Base-by-base conservation (phyloP, 192 early-diverging fungal genomes). In the Coemansia reversa region DNA sequence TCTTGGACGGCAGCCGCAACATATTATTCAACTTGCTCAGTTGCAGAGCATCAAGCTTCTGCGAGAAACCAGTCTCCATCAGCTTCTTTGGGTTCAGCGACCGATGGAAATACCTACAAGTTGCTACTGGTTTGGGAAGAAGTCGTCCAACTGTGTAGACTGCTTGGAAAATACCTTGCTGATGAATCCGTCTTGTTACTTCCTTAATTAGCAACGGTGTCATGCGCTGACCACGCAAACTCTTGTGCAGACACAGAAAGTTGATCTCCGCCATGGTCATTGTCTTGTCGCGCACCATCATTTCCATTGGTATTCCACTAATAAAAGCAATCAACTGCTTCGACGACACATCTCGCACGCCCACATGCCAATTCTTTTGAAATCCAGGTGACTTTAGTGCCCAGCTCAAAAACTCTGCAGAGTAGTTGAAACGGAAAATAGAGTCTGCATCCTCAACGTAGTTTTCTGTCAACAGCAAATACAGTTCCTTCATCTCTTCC, bases 371-470 rank as follows among this genome's bases (percentile, higher is more conserved):
- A 14, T 83, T 65, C 47, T 86, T 86, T 56, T 86, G 88, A 85
- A 90, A 96, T 2, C 93, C 93, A 4, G 97, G 97, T 49, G 97
- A 93, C 84, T 93, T 76, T 57, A 97, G 84, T 24, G 94, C 96
- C 97, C 97, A 99, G 67, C 90, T 86, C 55, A 99, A 82, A 67
- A 99, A 97, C 28, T 89, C 91, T 11, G 88, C 83, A 27, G 94
- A 91, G 79, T 99, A 99, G 67, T 94, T 93, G 69, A 99, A 99
- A 25, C 97, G 87, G 83, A 99, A 97, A 84, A 88, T 89, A 47
- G 94, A 91, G 70, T 96, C 95, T 51, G 92, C 88, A 61, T 98
- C 97, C 76, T 99, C 97, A 12, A 99, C 96, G 63, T 99, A 99
- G 83, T 99, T 95, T 42, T 89, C 73, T 11, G 90, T 87, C 66